Percentiles rank a stretch among this genome's conserved stretches.
Conservation (phyloP, 176 grass and related monocot genomes). For the Ampelocalamus luodianensis region DNA sequence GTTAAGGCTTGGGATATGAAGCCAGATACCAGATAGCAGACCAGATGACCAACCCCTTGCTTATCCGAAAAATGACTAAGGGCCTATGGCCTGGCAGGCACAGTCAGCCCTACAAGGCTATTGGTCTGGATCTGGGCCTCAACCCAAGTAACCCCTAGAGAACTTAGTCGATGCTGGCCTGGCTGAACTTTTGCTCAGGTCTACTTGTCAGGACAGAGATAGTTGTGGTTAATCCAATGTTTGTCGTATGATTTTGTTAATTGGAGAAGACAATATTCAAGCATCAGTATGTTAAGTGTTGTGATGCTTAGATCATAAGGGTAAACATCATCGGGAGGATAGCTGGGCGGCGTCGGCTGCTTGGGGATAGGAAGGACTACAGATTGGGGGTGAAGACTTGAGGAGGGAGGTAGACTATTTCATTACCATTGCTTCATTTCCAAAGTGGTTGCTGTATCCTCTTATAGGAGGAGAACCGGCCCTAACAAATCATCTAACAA, state of each 20-base stretch:
- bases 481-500: too few relatives aligned
- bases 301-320: too few relatives aligned
- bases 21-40: background rate
- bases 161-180: background rate
- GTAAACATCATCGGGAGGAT: too few relatives aligned
- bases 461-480: too few relatives aligned
- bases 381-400: too few relatives aligned
- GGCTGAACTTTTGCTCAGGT: background rate
- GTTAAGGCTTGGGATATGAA: background rate
- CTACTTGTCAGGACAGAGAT: background rate
- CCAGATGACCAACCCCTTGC: background rate
- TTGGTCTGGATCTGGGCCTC: background rate
- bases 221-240: background rate
- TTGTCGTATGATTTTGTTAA: background rate
- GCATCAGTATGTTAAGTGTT: background rate
- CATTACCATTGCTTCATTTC: too few relatives aligned
- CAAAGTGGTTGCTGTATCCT: too few relatives aligned
- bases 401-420: too few relatives aligned
- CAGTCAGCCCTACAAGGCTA: background rate
- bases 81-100: background rate
- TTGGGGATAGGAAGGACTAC: too few relatives aligned
- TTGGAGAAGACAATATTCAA: background rate
- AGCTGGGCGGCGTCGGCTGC: too few relatives aligned
- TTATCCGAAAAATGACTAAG: background rate
- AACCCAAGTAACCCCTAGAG: background rate